Conservation (phyloP, 2,329 filamentous ascomycete genomes). For the Apiospora saccharicola region DNA sequence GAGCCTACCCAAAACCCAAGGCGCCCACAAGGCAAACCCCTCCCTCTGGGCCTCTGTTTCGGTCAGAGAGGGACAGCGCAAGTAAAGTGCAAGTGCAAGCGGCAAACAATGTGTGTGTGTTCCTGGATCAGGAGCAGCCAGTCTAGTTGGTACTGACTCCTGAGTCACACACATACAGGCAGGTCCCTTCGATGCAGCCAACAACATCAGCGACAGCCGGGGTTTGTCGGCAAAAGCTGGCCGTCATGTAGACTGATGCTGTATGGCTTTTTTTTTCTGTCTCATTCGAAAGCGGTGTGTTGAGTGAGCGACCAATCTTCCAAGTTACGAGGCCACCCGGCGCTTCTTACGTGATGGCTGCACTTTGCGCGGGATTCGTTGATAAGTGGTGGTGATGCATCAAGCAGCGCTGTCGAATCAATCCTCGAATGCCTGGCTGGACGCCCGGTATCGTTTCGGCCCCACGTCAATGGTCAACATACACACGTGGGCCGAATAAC, state of each 20-base stretch:
- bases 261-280: not conserved
- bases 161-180: not conserved
- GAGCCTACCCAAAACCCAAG: conserved; percentile 12
- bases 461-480: not conserved
- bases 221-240: not conserved
- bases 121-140: not conserved
- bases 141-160: not conserved
- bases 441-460: not conserved
- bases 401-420: not conserved
- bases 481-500: not conserved
- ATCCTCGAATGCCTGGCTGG: not conserved
- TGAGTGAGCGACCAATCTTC: not conserved
- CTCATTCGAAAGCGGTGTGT: not conserved
- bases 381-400: not conserved
- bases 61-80: conserved; percentile 8
- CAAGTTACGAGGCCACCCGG: conserved; percentile 1
- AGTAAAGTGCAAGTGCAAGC: not conserved
- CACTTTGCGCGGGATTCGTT: not conserved
- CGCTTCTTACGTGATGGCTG: not conserved
- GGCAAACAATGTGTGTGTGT: not conserved
- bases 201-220: not conserved
- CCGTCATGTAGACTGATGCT: not conserved
- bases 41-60: conserved; percentile 2
- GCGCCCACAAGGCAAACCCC: conserved; percentile 16
- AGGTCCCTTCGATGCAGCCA: not conserved